These are phyloP conservation scores for Tuber melanosporum DNA, from an alignment of 495 filamentous ascomycete genomes.

Conservation along the genomic window DNA sequence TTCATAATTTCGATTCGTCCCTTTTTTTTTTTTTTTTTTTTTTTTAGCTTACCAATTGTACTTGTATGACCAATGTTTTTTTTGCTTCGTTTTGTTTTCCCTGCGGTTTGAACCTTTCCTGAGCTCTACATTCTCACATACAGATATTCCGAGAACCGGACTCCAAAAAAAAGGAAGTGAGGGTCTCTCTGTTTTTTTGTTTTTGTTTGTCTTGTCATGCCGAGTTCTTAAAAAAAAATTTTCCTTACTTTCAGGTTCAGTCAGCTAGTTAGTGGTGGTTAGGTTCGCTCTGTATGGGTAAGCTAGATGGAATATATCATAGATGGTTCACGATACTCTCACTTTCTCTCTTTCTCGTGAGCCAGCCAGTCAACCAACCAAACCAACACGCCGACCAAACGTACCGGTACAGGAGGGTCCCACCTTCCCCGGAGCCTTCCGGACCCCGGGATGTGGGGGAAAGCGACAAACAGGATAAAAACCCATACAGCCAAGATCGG, in stretches of 20 bases:
- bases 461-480: not conserved
- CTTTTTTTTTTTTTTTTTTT: not conserved
- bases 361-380: not conserved
- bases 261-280: not conserved
- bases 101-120: not conserved
- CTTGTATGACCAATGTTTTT: not conserved
- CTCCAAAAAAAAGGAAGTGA: not conserved
- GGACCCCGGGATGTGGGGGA: not conserved
- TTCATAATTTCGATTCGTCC: not conserved
- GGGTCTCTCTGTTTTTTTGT: not conserved
- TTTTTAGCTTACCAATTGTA: not conserved
- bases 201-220: not conserved
- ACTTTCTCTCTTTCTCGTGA: not conserved
- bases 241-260: not conserved
- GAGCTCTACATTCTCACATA: not conserved
- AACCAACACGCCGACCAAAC: not conserved
- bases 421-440: not conserved
- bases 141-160: not conserved
- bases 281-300: not conserved
- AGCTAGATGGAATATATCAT: conserved; percentile 5
- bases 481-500: not conserved
- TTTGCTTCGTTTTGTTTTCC: not conserved
- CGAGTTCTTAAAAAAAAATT: not conserved
- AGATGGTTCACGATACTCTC: not conserved
- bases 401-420: not conserved